Evolutionary conservation across 1,139 yeast genomes (phyloP), one percentile per base, ranked within the genome.

Genomic region (Kodamaea alishanica): DNA sequence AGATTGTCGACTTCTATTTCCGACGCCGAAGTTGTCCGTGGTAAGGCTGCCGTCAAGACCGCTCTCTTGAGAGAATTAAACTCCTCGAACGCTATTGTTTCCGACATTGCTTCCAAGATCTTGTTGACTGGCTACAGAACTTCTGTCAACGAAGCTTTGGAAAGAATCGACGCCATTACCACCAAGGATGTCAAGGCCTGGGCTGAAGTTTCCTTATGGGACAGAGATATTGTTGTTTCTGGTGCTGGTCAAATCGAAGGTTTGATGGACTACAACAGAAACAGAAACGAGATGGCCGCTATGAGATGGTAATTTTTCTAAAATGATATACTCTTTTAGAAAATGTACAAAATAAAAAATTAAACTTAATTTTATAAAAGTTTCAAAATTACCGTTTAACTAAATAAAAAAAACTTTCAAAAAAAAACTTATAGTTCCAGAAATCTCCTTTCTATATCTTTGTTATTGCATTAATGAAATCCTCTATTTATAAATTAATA

Each of bases 241-340:
- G 92, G 85, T 65, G 78, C 86, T 49, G 95, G 95, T 65, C 85
- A 81, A 70, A 84, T 82, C 68, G 95, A 84, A 74, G 87, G 73
- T 52, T 73, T 84, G 66, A 70, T 84, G 60, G 95, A 84, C 65
- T 84, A 84, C 79, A 74, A 73, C 77, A 82, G 92, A 80, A 70
- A 80, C 66, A 83, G 94, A 81, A 82, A 81, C 67, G 89, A 82
- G 60, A 84, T 85, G 89, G 77, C 92, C 58, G 78, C 82, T 86
- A 73, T 84, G 82, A 84, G 94, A 83, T 71, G 75, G 75, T 71
- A 67, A 58, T 50, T 22, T 9, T n/a, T 10, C 32, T 7, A 29
- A 11, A 27, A 24, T 27, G 24, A 30, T 30, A 30, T 7, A 30
- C 20, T 15, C 20, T 15, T 15, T 15, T 15, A 15, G 20, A 15